Base-by-base conservation (phyloP, 2,329 filamentous ascomycete species). In the Cladophialophora carrionii region DNA sequence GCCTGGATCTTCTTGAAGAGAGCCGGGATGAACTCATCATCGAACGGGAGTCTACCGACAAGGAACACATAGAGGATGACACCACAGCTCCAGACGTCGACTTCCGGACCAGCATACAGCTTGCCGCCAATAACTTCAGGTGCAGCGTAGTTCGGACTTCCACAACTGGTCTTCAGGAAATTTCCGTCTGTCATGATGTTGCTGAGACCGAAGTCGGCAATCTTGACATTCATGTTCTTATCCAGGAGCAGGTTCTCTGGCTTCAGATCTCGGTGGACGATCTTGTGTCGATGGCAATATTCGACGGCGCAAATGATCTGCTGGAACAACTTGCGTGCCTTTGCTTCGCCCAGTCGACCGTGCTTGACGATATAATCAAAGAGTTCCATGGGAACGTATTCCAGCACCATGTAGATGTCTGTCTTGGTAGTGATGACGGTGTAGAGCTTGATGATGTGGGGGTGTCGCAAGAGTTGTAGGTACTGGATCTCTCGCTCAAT, bases 141-240 rank as follows among this genome's bases (percentile, higher is more conserved):
- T 0, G 95, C 95, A 12, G 95, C 95, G 77, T 99, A 99, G 78
- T 99, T 99, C 49, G 95, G 95, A 75, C 94, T 98, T 60, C 95
- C 95, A 74, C 95, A 99, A 76, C 93, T 98, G 0, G 95, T 99
- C 81, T 97, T 98, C 73, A 99, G 86, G 76, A 99, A 99, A 77
- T 99, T 99, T 29, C 95, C 95, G 76, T 99, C 95, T 0, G 95
- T 98, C 95, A 99, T 99, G 80, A 99, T 99, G 76, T 99, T 99
- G 82, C 94, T 98, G 63, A 99, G 83, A 64, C 95, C 95, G 72
- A 99, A 99, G 79, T 99, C 95, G 73, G 95, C 95, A 80, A 99
- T 99, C 82, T 99, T 99, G 79, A 99, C 94, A 74, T 99, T 97
- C 75, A 96, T 89, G 65, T 96, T 89, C 70, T 96, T 91, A 79